These are phyloP conservation scores for Diplodia scrobiculata DNA, from an alignment of 2,329 filamentous ascomycete genomes.

Conservation along the genomic window DNA sequence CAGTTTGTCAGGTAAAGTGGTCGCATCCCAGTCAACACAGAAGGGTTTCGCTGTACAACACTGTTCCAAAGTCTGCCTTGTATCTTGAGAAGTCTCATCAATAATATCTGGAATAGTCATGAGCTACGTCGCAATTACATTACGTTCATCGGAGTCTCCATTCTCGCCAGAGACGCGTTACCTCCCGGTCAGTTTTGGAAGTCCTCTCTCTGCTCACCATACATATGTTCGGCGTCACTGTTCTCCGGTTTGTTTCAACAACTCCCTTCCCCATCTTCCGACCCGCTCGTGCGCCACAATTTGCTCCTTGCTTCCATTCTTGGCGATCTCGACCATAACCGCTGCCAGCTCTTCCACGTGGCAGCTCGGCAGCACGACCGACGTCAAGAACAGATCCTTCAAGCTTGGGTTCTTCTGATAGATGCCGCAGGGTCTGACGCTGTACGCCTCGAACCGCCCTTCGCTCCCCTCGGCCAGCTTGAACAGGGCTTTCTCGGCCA, in stretches of 20 bases:
- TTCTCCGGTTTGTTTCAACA: neutral
- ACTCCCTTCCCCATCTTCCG: neutral
- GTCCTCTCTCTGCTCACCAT: neutral
- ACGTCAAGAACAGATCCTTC: neutral
- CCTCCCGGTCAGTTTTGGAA: neutral
- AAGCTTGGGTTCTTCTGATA: conserved; percentile 5
- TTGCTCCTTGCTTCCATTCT: neutral
- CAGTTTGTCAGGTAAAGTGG: neutral
- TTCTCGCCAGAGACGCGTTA: neutral
- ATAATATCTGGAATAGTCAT: neutral
- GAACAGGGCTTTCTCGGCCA: conserved; percentile 8
- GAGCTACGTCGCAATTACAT: neutral
- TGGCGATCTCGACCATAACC: conserved; percentile 7
- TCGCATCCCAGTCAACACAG: too few relatives aligned
- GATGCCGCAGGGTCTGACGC: conserved; percentile 3
- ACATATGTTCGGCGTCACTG: neutral
- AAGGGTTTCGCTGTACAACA: neutral
- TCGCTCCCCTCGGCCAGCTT: neutral
- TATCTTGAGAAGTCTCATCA: neutral
- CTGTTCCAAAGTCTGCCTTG: neutral
- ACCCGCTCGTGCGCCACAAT: conserved; percentile 3
- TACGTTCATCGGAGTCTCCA: neutral
- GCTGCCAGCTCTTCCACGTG: conserved; percentile 13
- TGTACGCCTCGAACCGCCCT: conserved; percentile 7
- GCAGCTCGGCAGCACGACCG: conserved; percentile 17